Evolutionary conservation across 192 early-diverging fungal genomes (phyloP).

Genomic region (Linnemannia exigua): DNA sequence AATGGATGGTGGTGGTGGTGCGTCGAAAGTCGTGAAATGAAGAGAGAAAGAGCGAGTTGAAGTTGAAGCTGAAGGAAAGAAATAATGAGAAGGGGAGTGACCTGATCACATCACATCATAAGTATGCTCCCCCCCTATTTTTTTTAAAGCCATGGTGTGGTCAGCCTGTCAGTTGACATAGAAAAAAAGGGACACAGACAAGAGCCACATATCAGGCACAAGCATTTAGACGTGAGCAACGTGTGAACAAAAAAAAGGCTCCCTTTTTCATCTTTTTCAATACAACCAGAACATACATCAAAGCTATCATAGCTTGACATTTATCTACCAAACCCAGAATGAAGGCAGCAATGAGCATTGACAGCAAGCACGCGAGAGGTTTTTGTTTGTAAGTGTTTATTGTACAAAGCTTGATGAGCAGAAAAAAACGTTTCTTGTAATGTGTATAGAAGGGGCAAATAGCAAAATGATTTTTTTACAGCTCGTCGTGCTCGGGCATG

Average conservation of each 20-base stretch:
- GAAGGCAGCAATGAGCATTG: too few species aligned
- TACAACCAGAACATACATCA: too few species aligned
- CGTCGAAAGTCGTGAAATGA: neutral
- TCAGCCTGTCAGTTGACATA: neutral
- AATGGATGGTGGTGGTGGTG: too few species aligned
- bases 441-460: conserved; percentile 7
- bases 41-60: neutral
- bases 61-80: neutral
- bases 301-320: too few species aligned
- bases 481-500: conserved; percentile 73
- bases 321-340: too few species aligned
- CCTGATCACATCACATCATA: conserved; percentile 2
- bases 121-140: conserved; percentile 1
- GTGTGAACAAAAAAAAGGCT: too few species aligned
- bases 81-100: neutral
- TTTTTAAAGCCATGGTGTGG: neutral
- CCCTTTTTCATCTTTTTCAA: too few species aligned
- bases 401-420: conserved; percentile 5
- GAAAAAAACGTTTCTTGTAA: conserved; percentile 5
- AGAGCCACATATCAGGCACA: too few species aligned
- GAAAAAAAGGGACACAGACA: too few species aligned
- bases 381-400: conserved; percentile 3
- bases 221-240: too few species aligned
- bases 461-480: conserved; percentile 63
- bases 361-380: too few species aligned